Evolutionary conservation across 805 yeast genomes (phyloP), one percentile per base, ranked within the genome.

Genomic region (Metschnikowia picachoensis): DNA sequence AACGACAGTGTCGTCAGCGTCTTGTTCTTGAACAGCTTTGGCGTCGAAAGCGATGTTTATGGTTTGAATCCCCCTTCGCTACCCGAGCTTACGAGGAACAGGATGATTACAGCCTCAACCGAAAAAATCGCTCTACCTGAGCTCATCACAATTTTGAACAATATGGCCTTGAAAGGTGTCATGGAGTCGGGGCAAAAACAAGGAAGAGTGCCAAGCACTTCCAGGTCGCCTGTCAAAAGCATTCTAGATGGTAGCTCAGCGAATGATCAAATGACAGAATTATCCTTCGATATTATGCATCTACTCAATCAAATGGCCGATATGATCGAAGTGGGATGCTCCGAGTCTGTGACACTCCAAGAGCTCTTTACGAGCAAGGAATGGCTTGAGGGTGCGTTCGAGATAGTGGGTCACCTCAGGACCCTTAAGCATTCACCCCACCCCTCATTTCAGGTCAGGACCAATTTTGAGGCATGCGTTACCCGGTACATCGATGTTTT

Each of bases 11-110:
- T 82, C 5, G 55, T 73, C 10, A 57, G 73, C 30, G 53, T 67
- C 9, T 52, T 78, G 11, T 68, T 77, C 55, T 58, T 74, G 42
- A 74, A 79, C 6, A 66, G 75, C 13, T 70, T 79, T 67, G 79
- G 81, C 1, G 59, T 68, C 13, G 69, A 65, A 17, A 33, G 37
- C 16, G 41, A 35, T 8, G 16, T 32, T 3, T 33, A 46, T n/a
- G 46, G 37, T 9, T 32, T 28, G 25, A 33, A 16, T 7, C 14
- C 36, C 16, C 52, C 50, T 6, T 35, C 42, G 13, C 27, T 46
- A 10, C 45, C 52, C 2, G 47, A 46, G 3, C 44, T 52, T 12
- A 49, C 35, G 15, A 41, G 14, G 25, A 39, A 49, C 15, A 46
- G 37, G 34, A 17, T 13, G 4, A 35, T 47, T 29, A 39, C 40